Conservation (phyloP, 352 stramenopile species). For the Pythium utonaiense region DNA sequence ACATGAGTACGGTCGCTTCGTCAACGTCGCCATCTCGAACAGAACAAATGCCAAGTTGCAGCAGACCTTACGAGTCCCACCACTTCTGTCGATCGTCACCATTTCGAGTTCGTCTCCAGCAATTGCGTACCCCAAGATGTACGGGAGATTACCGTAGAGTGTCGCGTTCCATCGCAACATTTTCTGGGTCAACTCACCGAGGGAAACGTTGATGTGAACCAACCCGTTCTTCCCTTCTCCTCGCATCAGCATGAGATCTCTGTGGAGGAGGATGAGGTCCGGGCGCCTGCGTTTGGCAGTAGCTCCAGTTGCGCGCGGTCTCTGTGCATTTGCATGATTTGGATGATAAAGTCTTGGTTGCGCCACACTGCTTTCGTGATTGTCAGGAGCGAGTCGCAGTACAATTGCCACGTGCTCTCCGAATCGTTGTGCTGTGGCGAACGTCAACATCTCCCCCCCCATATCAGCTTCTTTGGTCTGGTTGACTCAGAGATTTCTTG, state of each 20-base stretch:
- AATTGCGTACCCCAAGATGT: conserved; percentile 12
- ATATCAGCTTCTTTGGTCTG: no score
- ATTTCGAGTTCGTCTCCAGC: conserved; percentile 4
- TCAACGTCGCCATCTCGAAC: background rate
- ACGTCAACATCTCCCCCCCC: no score
- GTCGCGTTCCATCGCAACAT: conserved; percentile 8
- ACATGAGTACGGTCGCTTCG: background rate
- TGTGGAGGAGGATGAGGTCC: background rate
- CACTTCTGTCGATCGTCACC: conserved; percentile 8
- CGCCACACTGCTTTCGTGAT: no score
- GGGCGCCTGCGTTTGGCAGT: no score
- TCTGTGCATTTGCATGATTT: no score
- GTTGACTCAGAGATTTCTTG: no score
- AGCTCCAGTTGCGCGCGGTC: no score
- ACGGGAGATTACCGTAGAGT: conserved; percentile 13
- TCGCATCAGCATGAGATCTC: background rate
- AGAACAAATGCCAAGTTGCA: conserved; percentile 12
- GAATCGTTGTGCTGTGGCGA: no score
- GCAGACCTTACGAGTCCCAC: no score
- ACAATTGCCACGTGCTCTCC: no score
- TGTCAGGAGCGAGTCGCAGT: no score
- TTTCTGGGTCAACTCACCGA: conserved; percentile 1
- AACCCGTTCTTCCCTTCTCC: background rate
- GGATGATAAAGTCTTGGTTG: no score
- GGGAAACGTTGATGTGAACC: background rate